Evolutionary conservation across 495 filamentous ascomycete genomes (phyloP).

Genomic region (Daldinia concentrica): DNA sequence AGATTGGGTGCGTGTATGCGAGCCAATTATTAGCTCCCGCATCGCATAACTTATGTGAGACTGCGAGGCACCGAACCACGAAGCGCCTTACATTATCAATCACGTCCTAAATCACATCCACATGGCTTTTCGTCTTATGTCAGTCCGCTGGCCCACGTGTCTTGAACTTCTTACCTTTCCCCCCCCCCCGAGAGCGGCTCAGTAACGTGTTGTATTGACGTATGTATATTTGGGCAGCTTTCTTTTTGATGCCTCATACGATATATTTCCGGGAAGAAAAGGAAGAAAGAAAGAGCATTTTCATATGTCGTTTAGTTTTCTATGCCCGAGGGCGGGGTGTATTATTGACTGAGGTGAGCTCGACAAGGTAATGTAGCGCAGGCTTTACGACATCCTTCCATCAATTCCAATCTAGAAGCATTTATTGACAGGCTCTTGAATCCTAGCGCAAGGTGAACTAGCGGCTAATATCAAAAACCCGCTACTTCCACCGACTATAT

Average conservation of each 20-base stretch:
- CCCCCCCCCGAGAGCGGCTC: background rate
- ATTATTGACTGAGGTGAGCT: background rate
- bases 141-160: background rate
- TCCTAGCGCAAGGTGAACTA: constrained; percentile 11
- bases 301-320: background rate
- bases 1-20: constrained; percentile 17
- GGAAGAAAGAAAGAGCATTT: background rate
- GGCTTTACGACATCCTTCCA: background rate
- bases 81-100: background rate
- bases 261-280: background rate
- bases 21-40: constrained; percentile 14
- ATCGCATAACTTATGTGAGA: constrained; percentile 4
- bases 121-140: background rate
- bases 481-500: background rate
- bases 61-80: background rate
- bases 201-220: background rate
- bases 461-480: background rate
- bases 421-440: constrained; percentile 26
- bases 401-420: constrained; percentile 4
- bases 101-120: background rate
- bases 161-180: background rate
- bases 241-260: background rate
- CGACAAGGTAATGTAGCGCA: background rate
- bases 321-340: background rate
- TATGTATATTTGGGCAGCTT: background rate